These are phyloP conservation scores for Ophiostoma piceae DNA, from an alignment of 2,329 filamentous ascomycete species.

Conservation along the genomic window DNA sequence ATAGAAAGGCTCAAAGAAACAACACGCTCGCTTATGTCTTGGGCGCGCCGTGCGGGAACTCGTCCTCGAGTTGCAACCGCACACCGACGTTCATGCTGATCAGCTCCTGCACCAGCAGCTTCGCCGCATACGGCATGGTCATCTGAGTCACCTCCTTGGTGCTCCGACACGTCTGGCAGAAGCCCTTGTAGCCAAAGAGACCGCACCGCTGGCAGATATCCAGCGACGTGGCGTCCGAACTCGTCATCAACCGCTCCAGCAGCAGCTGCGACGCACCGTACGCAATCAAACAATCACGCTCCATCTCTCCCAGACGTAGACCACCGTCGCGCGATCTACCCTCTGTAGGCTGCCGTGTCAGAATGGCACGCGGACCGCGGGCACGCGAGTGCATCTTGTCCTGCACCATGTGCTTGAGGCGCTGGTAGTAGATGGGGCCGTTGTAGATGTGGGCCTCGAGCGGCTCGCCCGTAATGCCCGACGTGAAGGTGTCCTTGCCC, in stretches of 20 bases:
- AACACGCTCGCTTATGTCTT: conserved; percentile 17
- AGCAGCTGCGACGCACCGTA: conserved; percentile 92
- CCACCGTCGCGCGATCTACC: conserved; percentile 90
- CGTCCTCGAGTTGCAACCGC: conserved; percentile 81
- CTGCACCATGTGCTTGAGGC: conserved; percentile 99
- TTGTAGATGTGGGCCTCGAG: conserved; percentile 97
- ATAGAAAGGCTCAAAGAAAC: background rate
- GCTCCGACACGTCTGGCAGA: conserved; percentile 88
- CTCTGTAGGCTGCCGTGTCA: conserved; percentile 94
- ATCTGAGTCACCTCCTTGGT: conserved; percentile 82
- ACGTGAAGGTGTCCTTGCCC: conserved; percentile 94
- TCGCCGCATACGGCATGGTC: conserved; percentile 96
- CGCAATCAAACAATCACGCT: conserved; percentile 94
- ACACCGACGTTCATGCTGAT: conserved; percentile 99
- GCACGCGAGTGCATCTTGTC: conserved; percentile 99
- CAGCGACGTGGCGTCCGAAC: conserved; percentile 81
- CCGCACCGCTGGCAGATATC: conserved; percentile 94
- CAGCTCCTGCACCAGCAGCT: conserved; percentile 90
- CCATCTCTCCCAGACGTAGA: conserved; percentile 94
- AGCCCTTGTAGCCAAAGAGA: conserved; percentile 90
- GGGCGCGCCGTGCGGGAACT: conserved; percentile 65
- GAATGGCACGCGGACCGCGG: conserved; percentile 80
- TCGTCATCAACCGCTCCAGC: conserved; percentile 89
- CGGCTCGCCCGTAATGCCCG: conserved; percentile 88
- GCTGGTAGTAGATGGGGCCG: conserved; percentile 98